phyloP scores from a whole-genome alignment of 2,329 filamentous ascomycete genomes.

The Teratosphaeria destructans region DNA sequence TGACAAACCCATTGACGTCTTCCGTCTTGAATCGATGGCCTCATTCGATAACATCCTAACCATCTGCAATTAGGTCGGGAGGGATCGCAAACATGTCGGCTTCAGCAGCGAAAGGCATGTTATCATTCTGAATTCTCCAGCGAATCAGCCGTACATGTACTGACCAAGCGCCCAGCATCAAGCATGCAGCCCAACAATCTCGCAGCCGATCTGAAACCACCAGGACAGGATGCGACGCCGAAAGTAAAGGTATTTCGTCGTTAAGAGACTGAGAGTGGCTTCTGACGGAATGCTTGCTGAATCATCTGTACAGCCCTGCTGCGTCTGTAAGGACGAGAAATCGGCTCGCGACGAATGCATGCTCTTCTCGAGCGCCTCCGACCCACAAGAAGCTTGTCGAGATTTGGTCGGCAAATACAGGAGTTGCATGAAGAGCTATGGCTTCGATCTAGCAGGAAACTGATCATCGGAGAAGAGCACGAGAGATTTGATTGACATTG shows the following conservation, averaged over 20 bases:
- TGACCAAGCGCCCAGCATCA: slow-evolving; percentile 1
- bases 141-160: neutral
- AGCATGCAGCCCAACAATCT: slow-evolving; percentile 31
- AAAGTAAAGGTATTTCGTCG: slow-evolving; percentile 32
- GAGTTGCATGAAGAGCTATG: slow-evolving; percentile 85
- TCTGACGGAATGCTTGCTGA: neutral
- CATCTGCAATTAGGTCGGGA: neutral
- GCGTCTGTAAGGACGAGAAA: slow-evolving; percentile 95
- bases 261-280: neutral
- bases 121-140: neutral
- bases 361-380: slow-evolving; percentile 80
- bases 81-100: slow-evolving; percentile 6
- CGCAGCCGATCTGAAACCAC: slow-evolving; percentile 34
- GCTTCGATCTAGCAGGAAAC: slow-evolving; percentile 52
- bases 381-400: slow-evolving; percentile 76
- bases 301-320: slow-evolving; percentile 61
- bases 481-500: slow-evolving; percentile 1
- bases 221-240: slow-evolving; percentile 24
- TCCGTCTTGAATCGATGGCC: neutral
- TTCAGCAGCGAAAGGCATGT: slow-evolving; percentile 9
- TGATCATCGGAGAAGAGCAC: neutral
- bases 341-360: slow-evolving; percentile 91
- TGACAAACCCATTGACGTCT: neutral
- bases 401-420: slow-evolving; percentile 76
- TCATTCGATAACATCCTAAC: neutral